Evolutionary conservation across 371 early-diverging fungal species (phyloP).

Genomic region (Actinomucor elegans): DNA sequence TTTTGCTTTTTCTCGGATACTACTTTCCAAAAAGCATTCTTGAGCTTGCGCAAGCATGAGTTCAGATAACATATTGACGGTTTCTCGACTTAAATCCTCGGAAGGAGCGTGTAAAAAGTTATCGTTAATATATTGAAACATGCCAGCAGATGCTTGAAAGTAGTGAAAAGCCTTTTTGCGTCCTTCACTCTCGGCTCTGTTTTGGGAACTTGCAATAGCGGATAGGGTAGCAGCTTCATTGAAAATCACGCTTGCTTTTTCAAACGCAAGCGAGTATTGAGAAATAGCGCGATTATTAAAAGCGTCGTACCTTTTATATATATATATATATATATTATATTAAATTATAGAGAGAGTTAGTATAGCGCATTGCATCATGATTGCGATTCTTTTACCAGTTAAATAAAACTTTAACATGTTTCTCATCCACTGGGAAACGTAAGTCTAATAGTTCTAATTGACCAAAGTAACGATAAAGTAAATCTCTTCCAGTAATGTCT

Average conservation of each 20-base stretch:
- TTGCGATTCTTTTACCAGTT: conserved; percentile 91
- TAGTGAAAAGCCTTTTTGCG: conserved; percentile 82
- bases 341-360: too few relatives aligned
- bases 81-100: conserved; percentile 85
- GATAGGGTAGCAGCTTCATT: conserved; percentile 86
- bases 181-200: conserved; percentile 73
- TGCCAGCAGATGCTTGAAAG: conserved; percentile 91
- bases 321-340: not conserved
- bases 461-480: conserved; percentile 93
- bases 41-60: conserved; percentile 95
- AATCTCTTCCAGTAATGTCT: conserved; percentile 88
- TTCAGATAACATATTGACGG: conserved; percentile 79
- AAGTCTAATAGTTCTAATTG: conserved; percentile 94
- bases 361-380: too few relatives aligned
- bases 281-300: conserved; percentile 58
- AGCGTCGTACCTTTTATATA: conserved; percentile 76
- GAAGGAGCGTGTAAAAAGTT: conserved; percentile 96
- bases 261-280: conserved; percentile 93
- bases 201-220: conserved; percentile 71
- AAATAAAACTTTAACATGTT: conserved; percentile 83
- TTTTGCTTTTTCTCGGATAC: conserved; percentile 83
- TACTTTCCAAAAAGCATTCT: conserved; percentile 89
- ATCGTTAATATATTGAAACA: conserved; percentile 93
- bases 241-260: conserved; percentile 94
- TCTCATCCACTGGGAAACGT: conserved; percentile 90